Base-by-base conservation (phyloP, 2,329 filamentous ascomycete genomes). In the Talaromyces islandicus region DNA sequence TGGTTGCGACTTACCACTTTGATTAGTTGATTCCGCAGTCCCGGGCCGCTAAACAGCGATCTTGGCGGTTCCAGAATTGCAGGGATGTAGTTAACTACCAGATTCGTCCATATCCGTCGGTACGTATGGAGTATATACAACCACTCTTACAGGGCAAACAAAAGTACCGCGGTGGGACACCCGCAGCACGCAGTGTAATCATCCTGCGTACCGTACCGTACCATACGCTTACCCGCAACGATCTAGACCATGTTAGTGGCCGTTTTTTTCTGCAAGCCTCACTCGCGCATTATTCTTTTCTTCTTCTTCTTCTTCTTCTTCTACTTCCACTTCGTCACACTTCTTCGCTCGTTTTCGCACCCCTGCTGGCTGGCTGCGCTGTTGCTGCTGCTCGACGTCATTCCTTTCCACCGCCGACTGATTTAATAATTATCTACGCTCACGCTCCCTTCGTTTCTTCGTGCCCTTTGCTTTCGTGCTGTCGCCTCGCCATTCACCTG, bases 181-280 rank as follows among this genome's bases (percentile, higher is more conserved):
- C 35, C 35, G 35, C 35, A 17, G 35, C 35, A 7, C 5, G 35
- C 17, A 38, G 11, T 7, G 35, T 38, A 38, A n/a, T n/a, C 35
- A 38, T 38, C n/a, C 35, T 17, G 14, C n/a, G 21, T 46, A 46
- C 19, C 19, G 43, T 46, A 21, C n/a, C 19, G 43, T 46, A 46
- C 43, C 43, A 19, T 7, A 27, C 25, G 25, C 25, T 27, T 41
- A 41, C 38, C 14, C 17, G 5, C 41, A n/a, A 38, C 43, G 19
- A 46, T 46, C 43, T 46, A 46, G 43, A 46, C 43, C 43, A 25
- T n/a, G 48, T 29, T 52, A 52, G 48, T 32, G 41, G 38, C 56
- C 58, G 30, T 62, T 46, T 58, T 61, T 68, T 58, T 61, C 52
- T 68, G 67, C 68, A 69, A 69, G 66, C 61, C 61, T 46, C 43